Conservation (phyloP, 2,329 filamentous ascomycete genomes). For the Pestalotiopsis sp. region DNA sequence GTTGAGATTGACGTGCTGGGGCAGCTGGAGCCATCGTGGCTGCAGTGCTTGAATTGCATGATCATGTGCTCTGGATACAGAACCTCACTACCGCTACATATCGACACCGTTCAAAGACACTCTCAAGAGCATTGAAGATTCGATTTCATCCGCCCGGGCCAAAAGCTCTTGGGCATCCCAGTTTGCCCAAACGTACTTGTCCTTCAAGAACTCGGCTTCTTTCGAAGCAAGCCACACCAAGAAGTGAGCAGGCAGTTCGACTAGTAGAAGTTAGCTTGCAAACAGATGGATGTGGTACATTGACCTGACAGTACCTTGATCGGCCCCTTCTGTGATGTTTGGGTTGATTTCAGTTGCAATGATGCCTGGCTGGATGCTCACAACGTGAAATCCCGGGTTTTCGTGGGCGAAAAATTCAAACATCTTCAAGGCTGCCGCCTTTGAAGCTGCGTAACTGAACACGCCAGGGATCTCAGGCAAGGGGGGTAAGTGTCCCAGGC, state of each 20-base stretch:
- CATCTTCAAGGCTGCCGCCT: neutral
- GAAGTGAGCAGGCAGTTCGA: constrained; percentile 42
- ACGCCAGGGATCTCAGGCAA: neutral
- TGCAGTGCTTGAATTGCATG: neutral
- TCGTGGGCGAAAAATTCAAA: constrained; percentile 34
- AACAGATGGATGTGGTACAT: neutral
- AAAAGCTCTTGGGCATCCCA: constrained; percentile 56
- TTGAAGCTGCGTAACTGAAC: neutral
- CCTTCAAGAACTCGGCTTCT: constrained; percentile 49
- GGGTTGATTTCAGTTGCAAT: constrained; percentile 29
- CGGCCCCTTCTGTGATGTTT: neutral
- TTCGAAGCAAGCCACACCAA: constrained; percentile 45
- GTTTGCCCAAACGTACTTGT: constrained; percentile 48
- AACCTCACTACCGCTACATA: neutral
- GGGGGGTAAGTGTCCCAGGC: neutral
- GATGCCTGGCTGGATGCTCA: constrained; percentile 46
- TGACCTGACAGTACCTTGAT: neutral
- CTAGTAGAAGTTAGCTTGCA: constrained; percentile 13
- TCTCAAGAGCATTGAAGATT: neutral
- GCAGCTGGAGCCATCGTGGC: too few relatives aligned
- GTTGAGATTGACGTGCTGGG: too few relatives aligned
- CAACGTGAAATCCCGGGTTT: constrained; percentile 39
- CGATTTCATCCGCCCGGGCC: constrained; percentile 36
- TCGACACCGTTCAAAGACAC: neutral
- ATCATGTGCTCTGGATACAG: neutral